These are phyloP conservation scores for Auricularia sp. DNA, from an alignment of 768 basidiomycete genomes.

Conservation along the genomic window DNA sequence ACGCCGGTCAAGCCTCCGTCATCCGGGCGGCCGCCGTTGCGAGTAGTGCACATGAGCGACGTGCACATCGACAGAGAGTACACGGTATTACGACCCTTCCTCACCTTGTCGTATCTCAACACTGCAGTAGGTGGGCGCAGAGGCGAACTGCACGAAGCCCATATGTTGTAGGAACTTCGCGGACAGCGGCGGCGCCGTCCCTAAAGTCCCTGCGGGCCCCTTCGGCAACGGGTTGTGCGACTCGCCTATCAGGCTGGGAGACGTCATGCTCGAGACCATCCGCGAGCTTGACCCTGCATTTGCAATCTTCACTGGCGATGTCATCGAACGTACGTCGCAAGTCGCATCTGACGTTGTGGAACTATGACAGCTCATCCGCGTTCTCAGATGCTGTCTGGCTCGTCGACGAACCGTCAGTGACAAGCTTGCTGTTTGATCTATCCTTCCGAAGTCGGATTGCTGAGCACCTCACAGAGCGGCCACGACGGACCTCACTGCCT, in stretches of 20 bases:
- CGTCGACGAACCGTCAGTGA: constrained; percentile 31
- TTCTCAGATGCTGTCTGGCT: constrained; percentile 41
- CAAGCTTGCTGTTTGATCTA: too few species aligned
- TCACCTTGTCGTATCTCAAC: neutral
- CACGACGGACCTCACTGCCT: constrained; percentile 33
- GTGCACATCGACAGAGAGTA: constrained; percentile 53
- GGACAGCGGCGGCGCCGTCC: constrained; percentile 20
- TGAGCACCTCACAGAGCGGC: constrained; percentile 25
- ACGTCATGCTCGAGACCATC: constrained; percentile 40
- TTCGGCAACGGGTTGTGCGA: constrained; percentile 45
- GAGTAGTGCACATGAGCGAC: constrained; percentile 54
- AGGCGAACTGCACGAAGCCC: constrained; percentile 50
- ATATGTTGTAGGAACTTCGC: constrained; percentile 52
- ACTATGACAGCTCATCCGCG: neutral
- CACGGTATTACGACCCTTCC: constrained; percentile 24
- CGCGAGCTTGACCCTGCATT: constrained; percentile 28
- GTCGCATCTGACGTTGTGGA: neutral
- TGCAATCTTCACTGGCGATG: constrained; percentile 57
- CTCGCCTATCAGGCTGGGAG: constrained; percentile 36
- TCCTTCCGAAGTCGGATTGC: neutral
- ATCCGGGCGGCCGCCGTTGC: constrained; percentile 35
- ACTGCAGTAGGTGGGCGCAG: constrained; percentile 34
- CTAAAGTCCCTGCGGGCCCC: constrained; percentile 37
- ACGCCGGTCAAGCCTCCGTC: constrained; percentile 27
- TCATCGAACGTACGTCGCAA: constrained; percentile 39